phyloP scores from a whole-genome alignment of 768 basidiomycete species.

The Leccinum imitatum region DNA sequence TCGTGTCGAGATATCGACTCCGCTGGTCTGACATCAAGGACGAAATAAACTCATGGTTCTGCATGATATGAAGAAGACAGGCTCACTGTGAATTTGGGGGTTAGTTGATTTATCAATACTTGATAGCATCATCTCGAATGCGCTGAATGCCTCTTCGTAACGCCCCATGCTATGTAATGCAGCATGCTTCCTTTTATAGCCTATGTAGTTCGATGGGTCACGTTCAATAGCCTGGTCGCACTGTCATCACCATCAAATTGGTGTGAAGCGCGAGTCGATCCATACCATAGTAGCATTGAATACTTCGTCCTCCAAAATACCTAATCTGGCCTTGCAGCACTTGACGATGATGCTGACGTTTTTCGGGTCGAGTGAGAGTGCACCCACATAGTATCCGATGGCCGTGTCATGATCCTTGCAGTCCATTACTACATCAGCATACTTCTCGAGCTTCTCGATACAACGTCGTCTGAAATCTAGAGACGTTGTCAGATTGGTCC shows the following conservation, averaged over 20 bases:
- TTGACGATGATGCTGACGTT: background rate
- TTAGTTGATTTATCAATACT: background rate
- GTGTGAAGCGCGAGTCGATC: background rate
- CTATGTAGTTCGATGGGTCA: background rate
- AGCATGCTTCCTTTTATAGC: background rate
- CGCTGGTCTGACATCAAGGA: background rate
- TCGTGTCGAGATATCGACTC: background rate
- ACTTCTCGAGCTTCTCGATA: background rate
- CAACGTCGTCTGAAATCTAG: background rate
- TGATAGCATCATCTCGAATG: background rate
- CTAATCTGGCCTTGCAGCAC: background rate
- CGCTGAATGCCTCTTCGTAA: background rate
- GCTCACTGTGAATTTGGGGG: background rate
- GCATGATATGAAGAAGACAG: background rate
- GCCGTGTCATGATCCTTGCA: background rate
- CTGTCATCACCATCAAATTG: background rate
- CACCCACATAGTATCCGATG: background rate
- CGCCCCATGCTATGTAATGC: background rate
- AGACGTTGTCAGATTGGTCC: background rate
- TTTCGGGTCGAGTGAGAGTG: background rate
- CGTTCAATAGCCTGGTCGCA: background rate
- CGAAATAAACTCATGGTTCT: background rate
- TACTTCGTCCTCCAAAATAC: background rate
- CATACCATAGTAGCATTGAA: background rate
- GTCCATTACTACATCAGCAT: background rate